Evolutionary conservation across 768 basidiomycete genomes (phyloP).

Genomic region (Russula dissimulans): DNA sequence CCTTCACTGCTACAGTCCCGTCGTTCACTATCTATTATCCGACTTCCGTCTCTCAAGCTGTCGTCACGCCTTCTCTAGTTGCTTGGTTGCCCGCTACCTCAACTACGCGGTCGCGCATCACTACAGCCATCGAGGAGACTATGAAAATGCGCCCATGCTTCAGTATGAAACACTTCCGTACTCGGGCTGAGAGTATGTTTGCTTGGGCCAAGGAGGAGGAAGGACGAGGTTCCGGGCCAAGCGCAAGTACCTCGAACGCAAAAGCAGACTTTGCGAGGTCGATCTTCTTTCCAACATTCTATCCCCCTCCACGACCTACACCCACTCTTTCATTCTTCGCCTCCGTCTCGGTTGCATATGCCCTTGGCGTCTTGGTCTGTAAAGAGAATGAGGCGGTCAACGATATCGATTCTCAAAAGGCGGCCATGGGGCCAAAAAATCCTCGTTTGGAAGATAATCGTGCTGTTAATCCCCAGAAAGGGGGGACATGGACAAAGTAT

Average conservation of each 20-base stretch:
- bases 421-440: constrained; percentile 4
- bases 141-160: constrained; percentile 43
- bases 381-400: constrained; percentile 16
- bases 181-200: constrained; percentile 38
- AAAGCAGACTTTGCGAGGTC: constrained; percentile 18
- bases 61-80: constrained; percentile 33
- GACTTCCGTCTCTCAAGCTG: constrained; percentile 20
- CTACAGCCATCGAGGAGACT: constrained; percentile 33
- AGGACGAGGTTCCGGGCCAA: constrained; percentile 8
- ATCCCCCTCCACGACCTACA: background rate
- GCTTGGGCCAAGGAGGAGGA: constrained; percentile 31
- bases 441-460: constrained; percentile 17
- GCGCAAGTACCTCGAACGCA: constrained; percentile 1
- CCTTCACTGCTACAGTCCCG: constrained; percentile 17
- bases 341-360: constrained; percentile 17
- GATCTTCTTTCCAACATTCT: constrained; percentile 11
- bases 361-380: constrained; percentile 15
- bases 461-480: constrained; percentile 1
- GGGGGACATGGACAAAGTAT: constrained; percentile 9
- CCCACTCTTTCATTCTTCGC: constrained; percentile 21
- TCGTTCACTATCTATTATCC: constrained; percentile 16
- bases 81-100: constrained; percentile 33
- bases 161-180: constrained; percentile 39
- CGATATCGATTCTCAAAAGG: constrained; percentile 9
- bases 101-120: constrained; percentile 30